These are phyloP conservation scores for Xylaria palmicola DNA, from an alignment of 495 filamentous ascomycete genomes.

Conservation along the genomic window DNA sequence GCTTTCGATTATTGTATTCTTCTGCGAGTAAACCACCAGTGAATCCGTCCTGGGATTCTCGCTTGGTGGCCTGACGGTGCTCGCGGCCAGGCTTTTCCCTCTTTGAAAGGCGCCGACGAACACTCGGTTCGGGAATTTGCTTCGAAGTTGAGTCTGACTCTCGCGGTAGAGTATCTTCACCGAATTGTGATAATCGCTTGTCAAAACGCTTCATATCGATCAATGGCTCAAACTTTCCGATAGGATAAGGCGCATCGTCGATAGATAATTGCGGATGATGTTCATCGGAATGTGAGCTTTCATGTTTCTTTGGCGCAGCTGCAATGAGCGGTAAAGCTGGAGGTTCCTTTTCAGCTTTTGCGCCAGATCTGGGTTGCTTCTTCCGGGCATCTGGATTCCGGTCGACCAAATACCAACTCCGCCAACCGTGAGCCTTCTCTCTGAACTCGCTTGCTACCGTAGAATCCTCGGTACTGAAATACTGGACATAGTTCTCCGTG, in stretches of 20 bases:
- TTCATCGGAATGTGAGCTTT: conserved; percentile 31
- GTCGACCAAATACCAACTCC: conserved; percentile 83
- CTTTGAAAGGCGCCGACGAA: conserved; percentile 10
- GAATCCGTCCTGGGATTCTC: conserved; percentile 31
- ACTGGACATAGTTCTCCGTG: conserved; percentile 84
- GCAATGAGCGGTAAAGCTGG: conserved; percentile 18
- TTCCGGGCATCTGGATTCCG: conserved; percentile 46
- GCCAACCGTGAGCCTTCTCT: conserved; percentile 70
- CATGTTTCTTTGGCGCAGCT: conserved; percentile 28
- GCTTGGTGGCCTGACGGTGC: background rate
- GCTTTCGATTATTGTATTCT: conserved; percentile 42
- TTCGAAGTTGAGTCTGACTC: conserved; percentile 24
- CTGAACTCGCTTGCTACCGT: conserved; percentile 66
- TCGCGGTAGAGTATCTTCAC: conserved; percentile 30
- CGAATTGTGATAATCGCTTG: conserved; percentile 39
- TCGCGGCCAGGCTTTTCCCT: conserved; percentile 12
- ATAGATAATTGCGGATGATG: conserved; percentile 34
- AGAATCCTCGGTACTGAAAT: conserved; percentile 78
- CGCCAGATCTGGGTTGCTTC: conserved; percentile 27
- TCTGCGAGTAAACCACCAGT: conserved; percentile 42
- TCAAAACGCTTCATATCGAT: conserved; percentile 52
- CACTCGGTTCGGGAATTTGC: conserved; percentile 16
- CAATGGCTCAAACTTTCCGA: conserved; percentile 58
- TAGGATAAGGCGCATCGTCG: conserved; percentile 47
- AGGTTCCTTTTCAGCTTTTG: conserved; percentile 30